A percentile compares a stretch with the other conserved stretches of the same genome.
Evolutionary conservation across 305 asterid genomes (phyloP).

Genomic region (Caryopteris hybrid): DNA sequence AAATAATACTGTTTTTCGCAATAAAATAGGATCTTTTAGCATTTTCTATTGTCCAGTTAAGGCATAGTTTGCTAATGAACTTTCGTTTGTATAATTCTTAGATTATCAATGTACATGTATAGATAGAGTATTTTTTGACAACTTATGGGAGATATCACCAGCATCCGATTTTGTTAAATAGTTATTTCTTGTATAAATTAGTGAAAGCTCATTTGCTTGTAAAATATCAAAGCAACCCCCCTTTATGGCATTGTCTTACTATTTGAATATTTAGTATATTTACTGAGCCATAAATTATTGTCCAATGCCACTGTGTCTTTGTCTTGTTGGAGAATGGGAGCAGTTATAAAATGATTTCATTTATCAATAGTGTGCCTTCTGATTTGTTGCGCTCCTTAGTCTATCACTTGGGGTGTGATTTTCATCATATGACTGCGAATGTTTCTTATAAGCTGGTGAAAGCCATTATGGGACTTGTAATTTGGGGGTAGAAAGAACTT

Average conservation of each 20-base stretch:
- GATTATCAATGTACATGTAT: neutral
- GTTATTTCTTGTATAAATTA: neutral
- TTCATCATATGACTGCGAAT: conserved; percentile 1
- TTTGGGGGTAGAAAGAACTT: neutral
- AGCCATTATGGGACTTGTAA: neutral
- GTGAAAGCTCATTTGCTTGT: neutral
- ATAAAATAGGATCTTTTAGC: neutral
- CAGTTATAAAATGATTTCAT: neutral
- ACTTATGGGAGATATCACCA: neutral
- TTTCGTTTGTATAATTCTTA: neutral
- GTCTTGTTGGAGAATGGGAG: neutral
- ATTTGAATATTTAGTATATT: neutral
- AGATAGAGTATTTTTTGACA: neutral
- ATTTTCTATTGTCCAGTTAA: neutral
- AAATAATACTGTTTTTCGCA: neutral
- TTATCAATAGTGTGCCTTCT: neutral
- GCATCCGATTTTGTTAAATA: neutral
- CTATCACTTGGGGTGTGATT: neutral
- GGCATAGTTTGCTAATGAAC: neutral
- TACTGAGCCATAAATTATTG: neutral
- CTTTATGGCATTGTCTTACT: neutral
- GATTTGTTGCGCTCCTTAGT: neutral
- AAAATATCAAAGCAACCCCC: neutral
- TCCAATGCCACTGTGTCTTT: neutral
- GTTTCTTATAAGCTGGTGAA: neutral